Base-by-base conservation (phyloP, 139 green algal species). In the Ulvella scutata region DNA sequence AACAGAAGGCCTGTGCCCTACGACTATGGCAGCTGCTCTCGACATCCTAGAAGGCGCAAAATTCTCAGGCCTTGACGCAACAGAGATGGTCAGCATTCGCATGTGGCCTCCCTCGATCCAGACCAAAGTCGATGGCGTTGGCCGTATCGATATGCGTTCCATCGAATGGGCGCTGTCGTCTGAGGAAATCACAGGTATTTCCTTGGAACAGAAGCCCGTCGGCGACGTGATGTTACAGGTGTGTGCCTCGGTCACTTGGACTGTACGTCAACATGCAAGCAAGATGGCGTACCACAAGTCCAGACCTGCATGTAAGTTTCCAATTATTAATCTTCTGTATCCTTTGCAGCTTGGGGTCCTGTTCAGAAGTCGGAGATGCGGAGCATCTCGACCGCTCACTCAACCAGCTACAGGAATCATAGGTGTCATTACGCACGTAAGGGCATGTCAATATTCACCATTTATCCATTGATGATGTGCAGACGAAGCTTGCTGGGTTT, bases 51-150 rank as follows among this genome's bases (percentile, higher is more conserved):
- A 67, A 67, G 51, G 51, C 51, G 51, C 51, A 67, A 67, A 29
- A 29, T 26, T 67, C 13, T n/a, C 9, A 67, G 13, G n/a, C 6
- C 33, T 36, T 23, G 31, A 36, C 17, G n/a, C 51, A n/a, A 3
- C 33, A 36, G 51, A 67, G 31, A 67, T 36, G n/a, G 51, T 67
- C 6, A n/a, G 33, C 17, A 26, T 26, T n/a, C 10, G 51, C 10
- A 67, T 67, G 51, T 67, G 51, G 51, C 51, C 51, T 67, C 51
- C 51, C 6, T 36, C 51, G n/a, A 67, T 67, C 51, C 51, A 67
- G 51, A 67, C 51, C 17, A 29, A 67, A n/a, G 33, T 26, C 4
- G n/a, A n/a, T 26, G 17, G 17, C 13, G 33, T 67, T 26, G 51
- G 51, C 51, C 31, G 51, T 13, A 13, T 67, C 13, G 51, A 67